Evolutionary conservation across 2,329 filamentous ascomycete genomes (phyloP).

Genomic region (Hypocrella siamensis): DNA sequence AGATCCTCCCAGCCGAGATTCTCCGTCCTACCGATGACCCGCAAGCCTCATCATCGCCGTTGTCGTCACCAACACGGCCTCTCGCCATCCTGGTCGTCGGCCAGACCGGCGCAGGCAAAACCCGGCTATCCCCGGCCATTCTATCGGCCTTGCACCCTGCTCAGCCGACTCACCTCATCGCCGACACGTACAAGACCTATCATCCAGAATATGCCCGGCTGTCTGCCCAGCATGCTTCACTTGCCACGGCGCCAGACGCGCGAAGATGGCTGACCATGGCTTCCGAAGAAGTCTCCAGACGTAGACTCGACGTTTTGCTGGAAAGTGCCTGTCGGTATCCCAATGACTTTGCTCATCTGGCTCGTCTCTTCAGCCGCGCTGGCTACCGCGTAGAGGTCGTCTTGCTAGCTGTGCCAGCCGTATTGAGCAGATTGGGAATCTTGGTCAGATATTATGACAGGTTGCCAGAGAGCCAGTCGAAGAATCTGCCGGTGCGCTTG

Average conservation of each 20-base stretch:
- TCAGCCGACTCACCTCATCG: constrained; percentile 24
- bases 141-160: constrained; percentile 13
- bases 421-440: constrained; percentile 25
- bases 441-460: constrained; percentile 21
- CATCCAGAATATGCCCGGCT: constrained; percentile 24
- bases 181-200: constrained; percentile 32
- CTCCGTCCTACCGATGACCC: neutral
- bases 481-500: constrained; percentile 21
- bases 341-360: constrained; percentile 22
- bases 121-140: constrained; percentile 23
- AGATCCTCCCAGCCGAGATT: neutral
- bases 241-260: constrained; percentile 23
- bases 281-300: constrained; percentile 14
- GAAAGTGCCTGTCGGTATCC: constrained; percentile 30
- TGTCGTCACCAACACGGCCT: constrained; percentile 8
- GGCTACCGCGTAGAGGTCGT: constrained; percentile 23
- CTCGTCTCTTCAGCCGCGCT: constrained; percentile 14
- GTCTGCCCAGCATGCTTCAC: constrained; percentile 18
- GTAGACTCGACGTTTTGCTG: constrained; percentile 21
- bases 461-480: constrained; percentile 17
- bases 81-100: constrained; percentile 27
- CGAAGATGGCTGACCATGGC: constrained; percentile 27
- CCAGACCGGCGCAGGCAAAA: constrained; percentile 34
- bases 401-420: constrained; percentile 24
- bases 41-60: neutral